These are phyloP conservation scores for Lactifluus hygrophoroides DNA, from an alignment of 768 basidiomycete species.

Conservation along the genomic window DNA sequence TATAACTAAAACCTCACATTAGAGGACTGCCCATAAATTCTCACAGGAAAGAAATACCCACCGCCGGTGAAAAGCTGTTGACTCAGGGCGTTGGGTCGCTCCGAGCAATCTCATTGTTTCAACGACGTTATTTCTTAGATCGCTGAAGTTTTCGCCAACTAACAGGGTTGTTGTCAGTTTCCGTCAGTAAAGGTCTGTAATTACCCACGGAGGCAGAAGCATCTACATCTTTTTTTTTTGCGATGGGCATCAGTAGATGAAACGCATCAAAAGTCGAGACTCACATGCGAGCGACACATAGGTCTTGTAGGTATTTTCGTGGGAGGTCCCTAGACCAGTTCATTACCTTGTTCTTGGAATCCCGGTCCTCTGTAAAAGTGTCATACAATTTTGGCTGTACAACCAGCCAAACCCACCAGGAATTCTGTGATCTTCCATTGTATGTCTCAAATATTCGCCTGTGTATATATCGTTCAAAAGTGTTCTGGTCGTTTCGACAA, in stretches of 20 bases:
- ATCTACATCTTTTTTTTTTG: slow-evolving; percentile 5
- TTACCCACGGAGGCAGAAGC: slow-evolving; percentile 8
- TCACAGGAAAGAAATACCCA: neutral
- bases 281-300: slow-evolving; percentile 8
- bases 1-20: neutral
- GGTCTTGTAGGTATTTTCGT: neutral
- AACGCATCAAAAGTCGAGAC: neutral
- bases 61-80: neutral
- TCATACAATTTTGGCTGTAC: neutral
- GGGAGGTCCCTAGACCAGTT: neutral
- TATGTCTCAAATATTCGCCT: slow-evolving; percentile 2
- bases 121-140: neutral
- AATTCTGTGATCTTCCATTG: neutral
- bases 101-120: neutral
- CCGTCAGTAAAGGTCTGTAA: neutral
- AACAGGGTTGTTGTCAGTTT: neutral
- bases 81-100: neutral
- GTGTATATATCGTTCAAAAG: slow-evolving; percentile 8
- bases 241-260: neutral
- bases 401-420: neutral
- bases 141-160: slow-evolving; percentile 8
- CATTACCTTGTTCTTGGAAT: neutral
- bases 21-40: neutral
- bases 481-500: neutral
- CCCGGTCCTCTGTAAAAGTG: neutral